Conservation (phyloP, 805 yeast genomes). For the Torulaspora quercuum region DNA sequence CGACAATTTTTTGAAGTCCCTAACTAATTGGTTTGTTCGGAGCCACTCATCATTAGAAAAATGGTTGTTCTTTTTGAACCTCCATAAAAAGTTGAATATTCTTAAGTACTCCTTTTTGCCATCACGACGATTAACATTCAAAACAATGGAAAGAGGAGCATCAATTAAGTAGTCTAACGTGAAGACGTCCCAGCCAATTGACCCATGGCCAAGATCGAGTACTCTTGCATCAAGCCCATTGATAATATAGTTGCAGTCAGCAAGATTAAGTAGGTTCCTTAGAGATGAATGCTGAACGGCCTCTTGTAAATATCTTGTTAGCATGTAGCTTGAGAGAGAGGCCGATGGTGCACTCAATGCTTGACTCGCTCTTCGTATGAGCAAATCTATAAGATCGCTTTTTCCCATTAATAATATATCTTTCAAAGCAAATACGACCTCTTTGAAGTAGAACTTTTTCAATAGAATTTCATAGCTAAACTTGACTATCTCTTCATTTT, state of each 20-base stretch:
- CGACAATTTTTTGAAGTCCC: slow-evolving; percentile 27
- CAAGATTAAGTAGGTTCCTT: slow-evolving; percentile 37
- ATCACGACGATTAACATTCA: slow-evolving; percentile 47
- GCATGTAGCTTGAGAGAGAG: slow-evolving; percentile 59
- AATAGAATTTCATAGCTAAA: slow-evolving; percentile 50
- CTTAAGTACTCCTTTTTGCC: slow-evolving; percentile 61
- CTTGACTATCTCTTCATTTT: slow-evolving; percentile 51
- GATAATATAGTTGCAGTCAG: slow-evolving; percentile 40
- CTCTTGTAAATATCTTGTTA: slow-evolving; percentile 61
- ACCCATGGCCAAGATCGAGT: slow-evolving; percentile 66
- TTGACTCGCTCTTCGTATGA: slow-evolving; percentile 53
- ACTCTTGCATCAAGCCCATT: slow-evolving; percentile 77
- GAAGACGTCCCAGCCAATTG: slow-evolving; percentile 88
- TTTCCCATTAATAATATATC: slow-evolving; percentile 65
- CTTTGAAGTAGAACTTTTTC: slow-evolving; percentile 45
- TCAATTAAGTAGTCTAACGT: slow-evolving; percentile 70
- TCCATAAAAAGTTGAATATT: slow-evolving; percentile 83
- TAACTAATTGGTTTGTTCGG: slow-evolving; percentile 34
- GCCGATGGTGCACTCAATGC: slow-evolving; percentile 59
- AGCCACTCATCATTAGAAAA: slow-evolving; percentile 51
- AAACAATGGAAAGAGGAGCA: slow-evolving; percentile 51
- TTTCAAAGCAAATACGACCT: slow-evolving; percentile 60
- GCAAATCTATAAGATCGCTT: slow-evolving; percentile 75
- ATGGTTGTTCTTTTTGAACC: slow-evolving; percentile 59
- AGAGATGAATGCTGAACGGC: slow-evolving; percentile 57